A percentile compares a stretch with the other conserved stretches of the same genome.
Conservation (phyloP, 2,329 filamentous ascomycete genomes). For the Ustulina deusta region DNA sequence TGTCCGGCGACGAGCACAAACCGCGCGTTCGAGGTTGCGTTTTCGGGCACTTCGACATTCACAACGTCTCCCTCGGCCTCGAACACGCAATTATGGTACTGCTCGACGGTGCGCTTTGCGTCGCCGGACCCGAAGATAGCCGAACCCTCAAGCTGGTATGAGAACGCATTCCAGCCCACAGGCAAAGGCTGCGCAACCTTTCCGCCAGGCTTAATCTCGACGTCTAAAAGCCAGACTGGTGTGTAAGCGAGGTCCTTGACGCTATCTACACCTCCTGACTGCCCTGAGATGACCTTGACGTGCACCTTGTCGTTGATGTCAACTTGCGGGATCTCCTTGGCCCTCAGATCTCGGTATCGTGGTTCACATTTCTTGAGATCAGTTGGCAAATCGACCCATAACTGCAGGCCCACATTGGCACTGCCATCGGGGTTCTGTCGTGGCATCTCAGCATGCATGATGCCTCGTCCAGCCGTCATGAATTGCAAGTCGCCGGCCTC, state of each 20-base stretch:
- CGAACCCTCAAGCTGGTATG: conserved; percentile 83
- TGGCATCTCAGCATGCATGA: conserved; percentile 97
- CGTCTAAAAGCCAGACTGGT: conserved; percentile 94
- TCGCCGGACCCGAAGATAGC: conserved; percentile 70
- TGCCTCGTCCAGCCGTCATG: conserved; percentile 93
- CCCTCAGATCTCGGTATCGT: conserved; percentile 86
- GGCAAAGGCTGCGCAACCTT: conserved; percentile 81
- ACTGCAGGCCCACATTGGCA: conserved; percentile 87
- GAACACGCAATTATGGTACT: conserved; percentile 92
- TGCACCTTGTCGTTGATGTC: conserved; percentile 78
- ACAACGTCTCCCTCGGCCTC: conserved; percentile 82
- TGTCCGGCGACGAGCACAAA: conserved; percentile 77
- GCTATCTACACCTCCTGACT: conserved; percentile 84
- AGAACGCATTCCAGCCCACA: conserved; percentile 87
- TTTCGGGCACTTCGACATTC: conserved; percentile 74
- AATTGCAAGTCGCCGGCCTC: conserved; percentile 92
- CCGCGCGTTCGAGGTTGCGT: conserved; percentile 64
- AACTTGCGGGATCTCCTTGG: conserved; percentile 81
- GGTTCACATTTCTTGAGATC: conserved; percentile 89
- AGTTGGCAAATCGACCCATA: conserved; percentile 93
- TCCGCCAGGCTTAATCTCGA: conserved; percentile 83
- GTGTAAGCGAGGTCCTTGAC: conserved; percentile 94
- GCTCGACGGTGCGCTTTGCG: conserved; percentile 65
- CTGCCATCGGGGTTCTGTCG: conserved; percentile 79
- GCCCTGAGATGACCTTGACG: conserved; percentile 91